Evolutionary conservation across 306 rosid genomes (phyloP).

Genomic region (Adenanthera pavonina): DNA sequence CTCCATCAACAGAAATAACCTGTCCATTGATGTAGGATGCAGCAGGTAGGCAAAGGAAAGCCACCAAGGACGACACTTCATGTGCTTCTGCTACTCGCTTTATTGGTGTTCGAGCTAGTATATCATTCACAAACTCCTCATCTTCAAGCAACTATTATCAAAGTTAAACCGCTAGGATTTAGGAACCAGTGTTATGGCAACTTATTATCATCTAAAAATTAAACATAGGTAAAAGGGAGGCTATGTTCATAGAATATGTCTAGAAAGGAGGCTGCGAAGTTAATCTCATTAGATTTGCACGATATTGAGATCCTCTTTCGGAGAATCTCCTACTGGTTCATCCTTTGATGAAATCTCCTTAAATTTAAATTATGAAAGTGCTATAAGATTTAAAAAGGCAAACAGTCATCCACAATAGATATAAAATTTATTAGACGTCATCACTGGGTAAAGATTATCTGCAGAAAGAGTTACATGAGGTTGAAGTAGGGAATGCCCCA

Average conservation of each 20-base stretch:
- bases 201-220: slow-evolving; percentile 19
- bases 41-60: slow-evolving; percentile 83
- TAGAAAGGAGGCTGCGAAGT: neutral
- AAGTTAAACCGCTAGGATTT: slow-evolving; percentile 20
- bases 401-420: neutral
- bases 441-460: neutral
- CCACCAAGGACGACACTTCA: slow-evolving; percentile 86
- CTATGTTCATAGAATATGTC: neutral
- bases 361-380: neutral
- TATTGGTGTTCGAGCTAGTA: slow-evolving; percentile 60
- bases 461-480: neutral
- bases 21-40: slow-evolving; percentile 92
- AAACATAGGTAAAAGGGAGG: neutral
- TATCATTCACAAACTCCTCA: slow-evolving; percentile 48
- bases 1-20: slow-evolving; percentile 78
- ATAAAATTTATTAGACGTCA: neutral
- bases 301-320: neutral
- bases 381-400: neutral
- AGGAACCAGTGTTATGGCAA: slow-evolving; percentile 10
- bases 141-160: slow-evolving; percentile 57
- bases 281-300: neutral
- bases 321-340: neutral
- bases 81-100: slow-evolving; percentile 73
- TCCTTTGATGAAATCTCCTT: neutral
- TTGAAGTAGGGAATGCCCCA: neutral